Conservation (phyloP, 2,329 filamentous ascomycete genomes). For the Colletotrichum acutatum region DNA sequence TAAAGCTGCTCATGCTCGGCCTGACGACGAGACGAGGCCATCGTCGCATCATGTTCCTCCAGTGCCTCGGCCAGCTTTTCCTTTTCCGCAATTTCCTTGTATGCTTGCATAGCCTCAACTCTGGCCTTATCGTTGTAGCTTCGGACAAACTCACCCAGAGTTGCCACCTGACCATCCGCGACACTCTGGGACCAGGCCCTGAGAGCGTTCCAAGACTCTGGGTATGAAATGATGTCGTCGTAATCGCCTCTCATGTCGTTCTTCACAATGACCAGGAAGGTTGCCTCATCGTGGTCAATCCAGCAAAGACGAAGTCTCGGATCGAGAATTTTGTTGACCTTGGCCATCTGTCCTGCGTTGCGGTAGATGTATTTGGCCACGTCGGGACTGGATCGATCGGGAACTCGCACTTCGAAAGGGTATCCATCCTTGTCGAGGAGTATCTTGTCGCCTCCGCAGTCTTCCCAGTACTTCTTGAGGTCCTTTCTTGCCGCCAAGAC, state of each 20-base stretch:
- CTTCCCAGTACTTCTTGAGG: background rate
- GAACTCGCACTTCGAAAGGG: background rate
- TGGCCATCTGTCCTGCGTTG: background rate
- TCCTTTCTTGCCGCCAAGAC: background rate
- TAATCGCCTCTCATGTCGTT: background rate
- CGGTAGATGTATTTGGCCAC: background rate
- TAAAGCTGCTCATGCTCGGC: no score
- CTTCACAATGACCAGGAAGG: background rate
- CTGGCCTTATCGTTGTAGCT: background rate
- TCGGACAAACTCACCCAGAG: background rate
- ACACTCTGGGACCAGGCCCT: background rate
- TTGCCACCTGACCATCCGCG: background rate
- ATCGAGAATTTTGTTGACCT: background rate
- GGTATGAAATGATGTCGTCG: background rate
- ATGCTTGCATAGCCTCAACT: background rate
- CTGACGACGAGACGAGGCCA: background rate
- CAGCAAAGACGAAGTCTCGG: background rate
- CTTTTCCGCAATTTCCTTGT: background rate
- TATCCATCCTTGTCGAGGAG: background rate
- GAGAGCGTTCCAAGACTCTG: background rate
- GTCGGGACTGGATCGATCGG: background rate
- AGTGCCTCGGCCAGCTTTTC: background rate
- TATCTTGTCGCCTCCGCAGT: background rate
- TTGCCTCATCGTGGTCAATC: background rate
- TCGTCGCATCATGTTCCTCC: background rate